Percentiles rank a stretch among this genome's conserved stretches.
Evolutionary conservation across 2,329 filamentous ascomycete species (phyloP).

Genomic region (Pyrenophora teres): DNA sequence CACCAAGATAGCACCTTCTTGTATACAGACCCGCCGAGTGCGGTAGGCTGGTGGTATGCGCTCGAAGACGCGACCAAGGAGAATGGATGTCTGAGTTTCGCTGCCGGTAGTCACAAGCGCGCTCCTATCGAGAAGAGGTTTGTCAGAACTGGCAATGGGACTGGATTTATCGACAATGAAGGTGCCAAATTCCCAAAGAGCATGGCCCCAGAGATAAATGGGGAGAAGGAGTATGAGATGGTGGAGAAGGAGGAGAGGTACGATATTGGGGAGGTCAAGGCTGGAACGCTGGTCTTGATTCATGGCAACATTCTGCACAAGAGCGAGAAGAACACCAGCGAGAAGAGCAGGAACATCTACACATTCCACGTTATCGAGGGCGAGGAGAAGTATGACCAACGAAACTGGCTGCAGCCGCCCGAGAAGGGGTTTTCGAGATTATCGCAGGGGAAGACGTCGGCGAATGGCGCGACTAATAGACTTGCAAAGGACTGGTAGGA

Average conservation of each 20-base stretch:
- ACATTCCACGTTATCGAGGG: slow-evolving; percentile 97
- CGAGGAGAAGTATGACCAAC: slow-evolving; percentile 75
- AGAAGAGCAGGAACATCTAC: slow-evolving; percentile 90
- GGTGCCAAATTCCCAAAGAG: slow-evolving; percentile 65
- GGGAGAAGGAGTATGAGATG: slow-evolving; percentile 36
- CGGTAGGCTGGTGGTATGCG: slow-evolving; percentile 97
- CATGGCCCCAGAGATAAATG: slow-evolving; percentile 47
- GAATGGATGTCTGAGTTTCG: slow-evolving; percentile 89
- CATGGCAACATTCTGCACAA: slow-evolving; percentile 96
- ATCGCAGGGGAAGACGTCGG: slow-evolving; percentile 39
- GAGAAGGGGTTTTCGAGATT: slow-evolving; percentile 76
- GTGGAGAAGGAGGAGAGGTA: slow-evolving; percentile 61
- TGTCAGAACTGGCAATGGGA: slow-evolving; percentile 63
- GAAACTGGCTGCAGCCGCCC: slow-evolving; percentile 93
- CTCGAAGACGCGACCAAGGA: slow-evolving; percentile 85
- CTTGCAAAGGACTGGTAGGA: slow-evolving; percentile 24
- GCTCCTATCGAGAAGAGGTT: slow-evolving; percentile 74
- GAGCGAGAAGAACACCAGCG: slow-evolving; percentile 88
- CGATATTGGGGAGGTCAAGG: slow-evolving; percentile 83
- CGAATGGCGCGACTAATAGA: slow-evolving; percentile 6
- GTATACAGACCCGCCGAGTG: slow-evolving; percentile 85
- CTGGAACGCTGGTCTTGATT: slow-evolving; percentile 87
- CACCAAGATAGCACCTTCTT: slow-evolving; percentile 94
- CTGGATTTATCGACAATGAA: slow-evolving; percentile 64
- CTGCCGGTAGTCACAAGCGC: slow-evolving; percentile 78